These are phyloP conservation scores for Hydnomerulius pinastri DNA, from an alignment of 768 basidiomycete species.

Conservation along the genomic window DNA sequence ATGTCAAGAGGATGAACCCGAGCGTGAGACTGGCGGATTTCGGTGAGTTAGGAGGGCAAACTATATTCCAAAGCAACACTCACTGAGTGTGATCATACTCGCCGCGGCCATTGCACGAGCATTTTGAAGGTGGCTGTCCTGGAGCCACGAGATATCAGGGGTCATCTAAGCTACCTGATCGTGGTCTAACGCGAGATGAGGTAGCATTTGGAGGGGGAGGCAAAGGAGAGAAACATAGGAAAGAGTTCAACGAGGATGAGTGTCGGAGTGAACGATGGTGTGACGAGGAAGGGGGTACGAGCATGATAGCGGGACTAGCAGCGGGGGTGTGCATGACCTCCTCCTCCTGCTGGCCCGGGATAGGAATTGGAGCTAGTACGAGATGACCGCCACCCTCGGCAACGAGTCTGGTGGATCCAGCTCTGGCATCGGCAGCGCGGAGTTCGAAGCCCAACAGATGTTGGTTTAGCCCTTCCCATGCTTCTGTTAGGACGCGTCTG, in stretches of 20 bases:
- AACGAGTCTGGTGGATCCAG: constrained; percentile 47
- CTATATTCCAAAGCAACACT: neutral
- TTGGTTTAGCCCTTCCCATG: constrained; percentile 52
- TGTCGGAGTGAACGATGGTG: constrained; percentile 22
- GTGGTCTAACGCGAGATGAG: constrained; percentile 40
- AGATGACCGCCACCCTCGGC: constrained; percentile 46
- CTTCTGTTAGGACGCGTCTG: constrained; percentile 43
- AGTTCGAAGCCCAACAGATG: constrained; percentile 48
- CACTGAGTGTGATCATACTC: constrained; percentile 27
- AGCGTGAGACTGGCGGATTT: constrained; percentile 12
- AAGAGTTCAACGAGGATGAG: constrained; percentile 24
- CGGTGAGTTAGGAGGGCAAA: neutral
- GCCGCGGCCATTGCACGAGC: constrained; percentile 40
- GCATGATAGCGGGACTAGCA: constrained; percentile 27
- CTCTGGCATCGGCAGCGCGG: constrained; percentile 51
- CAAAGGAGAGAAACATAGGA: constrained; percentile 35
- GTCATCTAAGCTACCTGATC: constrained; percentile 46
- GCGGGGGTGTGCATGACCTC: constrained; percentile 16
- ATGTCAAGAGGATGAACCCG: constrained; percentile 21
- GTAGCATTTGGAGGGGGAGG: constrained; percentile 41
- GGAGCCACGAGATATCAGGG: constrained; percentile 29
- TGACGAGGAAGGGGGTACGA: constrained; percentile 23
- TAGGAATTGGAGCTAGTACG: constrained; percentile 37
- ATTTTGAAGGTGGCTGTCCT: constrained; percentile 53
- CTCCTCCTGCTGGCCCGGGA: constrained; percentile 20